phyloP scores from a whole-genome alignment of 108 stramenopile species.

The Seminavis robusta region DNA sequence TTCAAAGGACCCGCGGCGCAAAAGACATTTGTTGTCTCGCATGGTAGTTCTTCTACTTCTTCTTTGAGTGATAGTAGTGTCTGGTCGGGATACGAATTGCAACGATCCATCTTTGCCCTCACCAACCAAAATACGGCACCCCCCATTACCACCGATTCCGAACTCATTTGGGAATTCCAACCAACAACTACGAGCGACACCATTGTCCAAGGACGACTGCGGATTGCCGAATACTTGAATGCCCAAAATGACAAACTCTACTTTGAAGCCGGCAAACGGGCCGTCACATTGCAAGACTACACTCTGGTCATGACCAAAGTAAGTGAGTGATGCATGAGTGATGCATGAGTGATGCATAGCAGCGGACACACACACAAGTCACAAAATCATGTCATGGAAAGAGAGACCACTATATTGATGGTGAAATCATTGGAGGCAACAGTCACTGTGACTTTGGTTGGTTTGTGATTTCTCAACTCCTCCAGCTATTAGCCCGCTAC shows the following conservation, averaged over 20 bases:
- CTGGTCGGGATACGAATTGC: slow-evolving; percentile 69
- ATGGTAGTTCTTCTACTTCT: slow-evolving; percentile 34
- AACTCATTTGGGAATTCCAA: slow-evolving; percentile 65
- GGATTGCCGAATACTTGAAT: slow-evolving; percentile 74
- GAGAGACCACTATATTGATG: too few relatives aligned
- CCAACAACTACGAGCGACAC: slow-evolving; percentile 29
- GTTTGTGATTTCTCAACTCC: too few relatives aligned
- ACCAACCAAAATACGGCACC: slow-evolving; percentile 83
- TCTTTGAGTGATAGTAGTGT: too few relatives aligned
- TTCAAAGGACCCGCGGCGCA: slow-evolving; percentile 86
- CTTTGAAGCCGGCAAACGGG: slow-evolving; percentile 74
- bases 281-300: slow-evolving; percentile 75
- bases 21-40: slow-evolving; percentile 66
- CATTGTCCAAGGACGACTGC: slow-evolving; percentile 45
- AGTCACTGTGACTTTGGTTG: too few relatives aligned
- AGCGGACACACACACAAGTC: not conserved
- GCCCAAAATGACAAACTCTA: slow-evolving; percentile 71
- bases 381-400: too few relatives aligned
- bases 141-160: slow-evolving; percentile 78
- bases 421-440: too few relatives aligned
- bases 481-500: too few relatives aligned
- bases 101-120: slow-evolving; percentile 78
- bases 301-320: slow-evolving; percentile 49
- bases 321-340: not conserved
- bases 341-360: not conserved